Conservation (phyloP, 768 basidiomycete genomes). For the Suillus decipiens region DNA sequence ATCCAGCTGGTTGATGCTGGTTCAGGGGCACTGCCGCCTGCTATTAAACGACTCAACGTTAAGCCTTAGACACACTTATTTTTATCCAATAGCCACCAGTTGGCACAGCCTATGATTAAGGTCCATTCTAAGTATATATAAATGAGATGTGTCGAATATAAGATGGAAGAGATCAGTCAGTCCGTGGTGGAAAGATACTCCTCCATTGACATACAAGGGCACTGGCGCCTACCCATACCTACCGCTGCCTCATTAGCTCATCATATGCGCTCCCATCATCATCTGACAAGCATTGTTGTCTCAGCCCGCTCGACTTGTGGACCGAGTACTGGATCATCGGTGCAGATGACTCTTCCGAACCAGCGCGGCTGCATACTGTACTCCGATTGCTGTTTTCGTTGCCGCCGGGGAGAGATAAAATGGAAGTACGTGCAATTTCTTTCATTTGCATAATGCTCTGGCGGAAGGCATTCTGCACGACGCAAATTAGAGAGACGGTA, state of each 20-base stretch:
- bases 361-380: conserved; percentile 48
- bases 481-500: background rate
- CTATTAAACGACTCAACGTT: no score
- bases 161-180: conserved; percentile 11
- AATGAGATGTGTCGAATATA: conserved; percentile 6
- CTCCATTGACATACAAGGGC: conserved; percentile 26
- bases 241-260: conserved; percentile 43
- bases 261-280: conserved; percentile 48
- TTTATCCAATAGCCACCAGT: background rate
- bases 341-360: conserved; percentile 55
- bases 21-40: no score
- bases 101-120: conserved; percentile 5
- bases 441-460: conserved; percentile 81
- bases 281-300: conserved; percentile 53
- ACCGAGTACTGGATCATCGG: conserved; percentile 53
- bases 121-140: conserved; percentile 14
- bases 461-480: conserved; percentile 67
- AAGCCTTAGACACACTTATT: background rate
- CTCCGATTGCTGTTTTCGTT: conserved; percentile 49
- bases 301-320: conserved; percentile 50
- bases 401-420: conserved; percentile 51
- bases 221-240: conserved; percentile 1
- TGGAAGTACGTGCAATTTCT: conserved; percentile 68
- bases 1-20: no score
- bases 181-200: conserved; percentile 10